These are phyloP conservation scores for Aspergillus awamori DNA, from an alignment of 2,329 filamentous ascomycete genomes.

Conservation along the genomic window DNA sequence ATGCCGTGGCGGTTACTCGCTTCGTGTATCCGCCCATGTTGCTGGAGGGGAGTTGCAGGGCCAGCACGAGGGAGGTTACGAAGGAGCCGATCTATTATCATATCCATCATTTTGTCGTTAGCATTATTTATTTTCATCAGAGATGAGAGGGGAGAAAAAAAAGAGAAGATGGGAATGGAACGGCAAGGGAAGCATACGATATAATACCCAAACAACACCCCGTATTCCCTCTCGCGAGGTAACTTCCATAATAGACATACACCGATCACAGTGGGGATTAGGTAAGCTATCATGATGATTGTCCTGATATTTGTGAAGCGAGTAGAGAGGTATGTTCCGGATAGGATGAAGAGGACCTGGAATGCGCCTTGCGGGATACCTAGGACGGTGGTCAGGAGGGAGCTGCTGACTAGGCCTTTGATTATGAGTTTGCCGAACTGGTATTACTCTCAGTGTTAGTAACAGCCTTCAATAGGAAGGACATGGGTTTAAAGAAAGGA, in stretches of 20 bases:
- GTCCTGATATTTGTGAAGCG: constrained; percentile 56
- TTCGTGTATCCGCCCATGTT: constrained; percentile 56
- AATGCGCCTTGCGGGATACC: constrained; percentile 60
- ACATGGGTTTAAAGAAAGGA: too few species aligned
- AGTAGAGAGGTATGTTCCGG: constrained; percentile 56
- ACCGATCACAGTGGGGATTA: constrained; percentile 56
- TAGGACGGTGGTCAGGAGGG: constrained; percentile 54
- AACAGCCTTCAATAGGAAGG: too few species aligned
- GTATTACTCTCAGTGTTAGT: too few species aligned
- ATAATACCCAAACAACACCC: constrained; percentile 57
- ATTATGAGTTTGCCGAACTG: constrained; percentile 59
- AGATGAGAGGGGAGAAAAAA: neutral
- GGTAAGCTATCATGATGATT: constrained; percentile 55
- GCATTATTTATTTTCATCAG: too few species aligned
- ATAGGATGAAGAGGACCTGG: constrained; percentile 55
- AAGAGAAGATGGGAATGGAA: too few species aligned
- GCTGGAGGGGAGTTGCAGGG: constrained; percentile 46
- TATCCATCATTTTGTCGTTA: neutral
- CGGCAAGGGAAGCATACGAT: constrained; percentile 41
- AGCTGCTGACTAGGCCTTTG: constrained; percentile 47
- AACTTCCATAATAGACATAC: constrained; percentile 56
- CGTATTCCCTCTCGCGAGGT: constrained; percentile 45
- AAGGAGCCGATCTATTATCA: constrained; percentile 41
- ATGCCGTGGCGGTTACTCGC: constrained; percentile 51
- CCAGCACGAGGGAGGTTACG: constrained; percentile 57